phyloP scores from a whole-genome alignment of 2,329 filamentous ascomycete species.

The Monilinia polystroma region DNA sequence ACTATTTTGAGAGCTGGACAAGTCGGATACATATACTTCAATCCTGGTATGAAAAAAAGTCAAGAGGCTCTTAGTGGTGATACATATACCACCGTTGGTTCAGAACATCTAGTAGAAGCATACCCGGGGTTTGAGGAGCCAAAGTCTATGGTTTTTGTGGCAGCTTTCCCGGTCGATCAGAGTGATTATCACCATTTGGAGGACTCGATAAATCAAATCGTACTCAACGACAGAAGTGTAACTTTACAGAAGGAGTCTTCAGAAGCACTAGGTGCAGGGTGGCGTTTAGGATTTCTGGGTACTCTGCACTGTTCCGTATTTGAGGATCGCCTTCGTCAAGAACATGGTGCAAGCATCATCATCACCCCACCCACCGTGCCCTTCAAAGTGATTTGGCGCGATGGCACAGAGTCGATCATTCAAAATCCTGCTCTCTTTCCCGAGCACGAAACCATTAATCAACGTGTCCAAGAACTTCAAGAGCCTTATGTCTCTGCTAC shows the following conservation, averaged over 20 bases:
- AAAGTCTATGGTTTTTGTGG: conserved; percentile 98
- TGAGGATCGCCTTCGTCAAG: conserved; percentile 88
- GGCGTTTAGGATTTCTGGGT: conserved; percentile 92
- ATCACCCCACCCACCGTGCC: conserved; percentile 95
- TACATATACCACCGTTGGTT: conserved; percentile 82
- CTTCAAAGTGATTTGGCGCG: conserved; percentile 76
- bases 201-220: conserved; percentile 90
- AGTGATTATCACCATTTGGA: conserved; percentile 82
- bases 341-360: conserved; percentile 92
- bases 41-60: conserved; percentile 95
- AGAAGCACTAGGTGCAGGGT: conserved; percentile 88
- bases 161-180: conserved; percentile 91
- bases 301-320: conserved; percentile 99
- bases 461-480: conserved; percentile 58
- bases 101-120: conserved; percentile 72
- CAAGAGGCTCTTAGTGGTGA: conserved; percentile 96
- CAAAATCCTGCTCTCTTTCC: conserved; percentile 89
- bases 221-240: conserved; percentile 92
- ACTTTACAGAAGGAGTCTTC: conserved; percentile 93
- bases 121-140: conserved; percentile 94
- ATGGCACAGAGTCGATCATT: conserved; percentile 76
- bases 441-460: conserved; percentile 56
- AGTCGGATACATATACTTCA: conserved; percentile 95
- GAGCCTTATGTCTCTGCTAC: conserved; percentile 79
- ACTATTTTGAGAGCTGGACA: conserved; percentile 81